A percentile compares a stretch with the other conserved stretches of the same genome.
Evolutionary conservation across 306 rosid species (phyloP).

Genomic region (Dalbergia cultrata): DNA sequence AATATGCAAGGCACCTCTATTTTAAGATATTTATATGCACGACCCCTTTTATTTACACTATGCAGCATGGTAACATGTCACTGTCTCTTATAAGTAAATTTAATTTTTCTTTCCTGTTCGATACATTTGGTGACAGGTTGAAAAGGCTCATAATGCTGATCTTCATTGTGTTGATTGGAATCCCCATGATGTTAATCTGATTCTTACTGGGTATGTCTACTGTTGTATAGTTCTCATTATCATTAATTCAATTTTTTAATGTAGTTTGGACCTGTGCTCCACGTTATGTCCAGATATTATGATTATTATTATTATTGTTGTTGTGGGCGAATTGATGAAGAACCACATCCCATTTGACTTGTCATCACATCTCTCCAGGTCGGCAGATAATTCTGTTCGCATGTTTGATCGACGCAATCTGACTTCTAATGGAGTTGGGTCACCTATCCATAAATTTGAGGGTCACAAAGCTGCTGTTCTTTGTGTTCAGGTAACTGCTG

Average conservation of each 20-base stretch:
- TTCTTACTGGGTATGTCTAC: slow-evolving; percentile 80
- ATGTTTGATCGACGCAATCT: slow-evolving; percentile 98
- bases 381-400: slow-evolving; percentile 96
- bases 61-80: not conserved
- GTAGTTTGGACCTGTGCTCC: not conserved
- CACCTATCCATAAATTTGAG: slow-evolving; percentile 93
- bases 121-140: slow-evolving; percentile 68
- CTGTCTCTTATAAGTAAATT: not conserved
- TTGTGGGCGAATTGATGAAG: slow-evolving; percentile 13
- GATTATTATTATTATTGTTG: not conserved
- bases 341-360: slow-evolving; percentile 29
- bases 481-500: slow-evolving; percentile 84
- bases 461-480: slow-evolving; percentile 99
- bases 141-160: slow-evolving; percentile 97
- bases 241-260: slow-evolving; percentile 3
- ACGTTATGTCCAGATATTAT: not conserved
- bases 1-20: not conserved
- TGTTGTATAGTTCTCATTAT: slow-evolving; percentile 26
- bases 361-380: slow-evolving; percentile 64
- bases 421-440: slow-evolving; percentile 86
- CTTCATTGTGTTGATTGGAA: slow-evolving; percentile 99
- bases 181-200: slow-evolving; percentile 90
- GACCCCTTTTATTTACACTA: not conserved
- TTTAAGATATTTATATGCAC: slow-evolving; percentile 29
- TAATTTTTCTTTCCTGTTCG: not conserved